phyloP scores from a whole-genome alignment of 2,329 filamentous ascomycete genomes.

The Ophiocordyceps camponoti-leonardi region DNA sequence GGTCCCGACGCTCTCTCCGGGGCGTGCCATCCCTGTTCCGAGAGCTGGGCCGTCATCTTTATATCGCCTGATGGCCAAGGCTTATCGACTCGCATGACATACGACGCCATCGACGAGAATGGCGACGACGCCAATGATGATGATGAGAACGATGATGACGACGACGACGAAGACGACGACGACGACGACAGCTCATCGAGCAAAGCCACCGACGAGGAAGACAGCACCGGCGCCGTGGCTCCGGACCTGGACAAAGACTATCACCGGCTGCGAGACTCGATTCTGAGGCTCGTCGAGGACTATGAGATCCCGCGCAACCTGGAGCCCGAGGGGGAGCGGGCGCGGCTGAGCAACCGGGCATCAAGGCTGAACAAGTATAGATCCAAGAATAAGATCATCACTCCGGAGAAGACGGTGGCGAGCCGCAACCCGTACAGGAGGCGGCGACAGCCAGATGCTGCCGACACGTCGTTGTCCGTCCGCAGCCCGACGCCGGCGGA shows the following conservation, averaged over 20 bases:
- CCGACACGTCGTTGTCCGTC: slow-evolving; percentile 1
- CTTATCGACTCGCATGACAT: slow-evolving; percentile 55
- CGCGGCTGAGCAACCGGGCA: slow-evolving; percentile 55
- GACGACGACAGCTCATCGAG: slow-evolving; percentile 45
- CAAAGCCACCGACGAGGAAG: slow-evolving; percentile 43
- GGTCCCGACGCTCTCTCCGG: slow-evolving; percentile 48
- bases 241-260: slow-evolving; percentile 62
- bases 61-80: slow-evolving; percentile 55
- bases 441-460: slow-evolving; percentile 5
- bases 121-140: too few relatives aligned
- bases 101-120: slow-evolving; percentile 50
- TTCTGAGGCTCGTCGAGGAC: slow-evolving; percentile 65
- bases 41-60: slow-evolving; percentile 70
- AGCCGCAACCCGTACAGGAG: slow-evolving; percentile 42
- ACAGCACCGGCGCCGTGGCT: slow-evolving; percentile 37
- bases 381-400: slow-evolving; percentile 40
- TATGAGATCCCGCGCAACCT: slow-evolving; percentile 60
- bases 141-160: background rate
- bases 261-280: slow-evolving; percentile 63
- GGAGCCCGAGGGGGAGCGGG: slow-evolving; percentile 38
- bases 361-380: slow-evolving; percentile 42
- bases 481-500: slow-evolving; percentile 3
- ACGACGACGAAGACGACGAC: slow-evolving; percentile 15
- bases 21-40: slow-evolving; percentile 60
- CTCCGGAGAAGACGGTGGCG: slow-evolving; percentile 29